Conservation (phyloP, 2,329 filamentous ascomycete species). For the Epichloe brachyelytri region DNA sequence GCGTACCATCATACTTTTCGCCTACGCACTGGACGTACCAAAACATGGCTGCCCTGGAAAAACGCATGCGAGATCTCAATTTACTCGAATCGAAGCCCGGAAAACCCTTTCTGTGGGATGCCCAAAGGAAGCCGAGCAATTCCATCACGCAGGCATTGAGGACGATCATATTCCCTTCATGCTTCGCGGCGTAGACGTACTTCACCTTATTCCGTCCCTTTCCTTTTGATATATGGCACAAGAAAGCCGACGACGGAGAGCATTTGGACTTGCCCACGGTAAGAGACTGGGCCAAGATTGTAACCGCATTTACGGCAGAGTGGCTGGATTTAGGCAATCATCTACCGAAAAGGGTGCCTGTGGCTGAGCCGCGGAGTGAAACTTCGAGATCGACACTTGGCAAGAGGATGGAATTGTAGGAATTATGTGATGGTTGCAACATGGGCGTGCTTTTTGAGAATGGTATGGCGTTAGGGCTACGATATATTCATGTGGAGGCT, state of each 20-base stretch:
- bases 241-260: conserved; percentile 65
- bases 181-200: conserved; percentile 67
- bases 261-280: conserved; percentile 71
- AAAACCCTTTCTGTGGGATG: conserved; percentile 51
- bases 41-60: conserved; percentile 60
- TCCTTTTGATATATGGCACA: conserved; percentile 76
- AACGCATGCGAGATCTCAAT: conserved; percentile 53
- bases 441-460: background rate
- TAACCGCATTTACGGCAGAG: conserved; percentile 75
- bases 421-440: background rate
- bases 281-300: conserved; percentile 76
- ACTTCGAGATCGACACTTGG: conserved; percentile 13
- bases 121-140: conserved; percentile 31
- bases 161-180: conserved; percentile 95
- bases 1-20: conserved; percentile 73
- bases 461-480: background rate
- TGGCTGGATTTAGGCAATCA: conserved; percentile 65
- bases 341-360: conserved; percentile 17
- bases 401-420: conserved; percentile 20
- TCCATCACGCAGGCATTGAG: conserved; percentile 43
- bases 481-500: too few species aligned
- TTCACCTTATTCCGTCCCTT: conserved; percentile 77
- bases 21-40: conserved; percentile 91
- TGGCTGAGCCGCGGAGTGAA: conserved; percentile 15
- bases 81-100: conserved; percentile 48